Base-by-base conservation (phyloP, 2,329 filamentous ascomycete species). In the Nemania abortiva region DNA sequence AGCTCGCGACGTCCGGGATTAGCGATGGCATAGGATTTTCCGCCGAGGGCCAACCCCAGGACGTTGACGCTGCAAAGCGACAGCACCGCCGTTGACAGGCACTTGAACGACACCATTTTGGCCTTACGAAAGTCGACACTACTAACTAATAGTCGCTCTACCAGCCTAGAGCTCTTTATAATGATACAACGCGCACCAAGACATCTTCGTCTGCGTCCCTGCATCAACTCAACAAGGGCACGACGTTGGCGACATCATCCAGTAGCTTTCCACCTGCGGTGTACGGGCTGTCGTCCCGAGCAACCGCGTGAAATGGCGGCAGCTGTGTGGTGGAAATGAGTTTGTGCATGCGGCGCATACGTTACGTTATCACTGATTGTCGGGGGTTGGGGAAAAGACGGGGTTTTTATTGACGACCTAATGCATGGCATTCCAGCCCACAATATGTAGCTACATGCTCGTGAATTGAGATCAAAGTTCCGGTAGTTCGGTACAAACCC, bases 251-350 rank as follows among this genome's bases (percentile, higher is more conserved):
- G 20, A 45, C 55, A 20, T 57, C 56, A 54, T 45, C 42, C n/a
- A 31, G 15, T 9, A 6, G 27, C 49, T 24, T 52, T 15, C 54
- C n/a, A 37, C 29, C 54, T 66, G n/a, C 64, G 59, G 42, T 61
- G 52, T 63, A 18, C 68, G 65, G 65, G n/a, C 37, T 34, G 10
- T 63, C 68, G 65, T 65, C 56, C 68, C 65, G 65, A 70, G 53
- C 3, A 60, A 29, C 68, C 65, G 65, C 39, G 18, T 20, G 56
- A 45, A 52, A 64, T 59, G 52, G 47, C 15, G 37, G 39, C 56
- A 54, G 56, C 61, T 70, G 65, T 70, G 49, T 68, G 65, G 65
- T 70, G 65, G 65, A 70, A 68, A 56, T 70, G 56, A 63, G 50
- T 42, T 65, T 61, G 42, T 69, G 52, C 57, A 61, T 61, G 27